Evolutionary conservation across 257 asterid species (phyloP).

Genomic region (Cordia subcordata): DNA sequence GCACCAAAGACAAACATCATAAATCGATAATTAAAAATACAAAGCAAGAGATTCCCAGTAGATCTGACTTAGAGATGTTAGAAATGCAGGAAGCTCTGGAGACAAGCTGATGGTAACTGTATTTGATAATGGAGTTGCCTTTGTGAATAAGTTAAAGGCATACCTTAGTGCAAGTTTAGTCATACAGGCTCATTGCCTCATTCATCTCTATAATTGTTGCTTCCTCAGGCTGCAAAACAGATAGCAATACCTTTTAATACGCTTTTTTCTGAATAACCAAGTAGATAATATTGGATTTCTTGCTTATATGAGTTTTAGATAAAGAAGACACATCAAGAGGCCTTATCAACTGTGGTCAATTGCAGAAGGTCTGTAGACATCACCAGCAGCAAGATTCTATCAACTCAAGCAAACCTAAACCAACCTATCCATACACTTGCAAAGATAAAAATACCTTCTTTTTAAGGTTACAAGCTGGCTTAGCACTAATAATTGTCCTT

Average conservation of each 20-base stretch:
- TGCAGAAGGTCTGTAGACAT: no score
- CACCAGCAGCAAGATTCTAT: no score
- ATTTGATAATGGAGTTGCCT: slow-evolving; percentile 69
- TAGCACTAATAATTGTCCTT: no score
- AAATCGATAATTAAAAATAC: no score
- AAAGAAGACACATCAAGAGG: background rate
- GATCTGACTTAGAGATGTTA: no score
- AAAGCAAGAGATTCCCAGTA: no score
- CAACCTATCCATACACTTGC: no score
- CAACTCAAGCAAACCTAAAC: no score
- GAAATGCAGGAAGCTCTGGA: slow-evolving; percentile 84
- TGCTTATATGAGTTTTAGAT: no score
- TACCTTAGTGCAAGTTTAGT: slow-evolving; percentile 67
- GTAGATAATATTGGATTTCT: background rate
- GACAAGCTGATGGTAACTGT: slow-evolving; percentile 75
- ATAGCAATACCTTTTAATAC: background rate
- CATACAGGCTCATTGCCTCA: slow-evolving; percentile 87
- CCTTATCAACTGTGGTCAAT: slow-evolving; percentile 95
- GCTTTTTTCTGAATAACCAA: background rate
- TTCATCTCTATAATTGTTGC: slow-evolving; percentile 80
- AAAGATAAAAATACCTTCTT: no score
- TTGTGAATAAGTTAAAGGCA: slow-evolving; percentile 71
- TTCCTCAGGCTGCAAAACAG: slow-evolving; percentile 62
- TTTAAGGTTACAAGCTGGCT: no score
- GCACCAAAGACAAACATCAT: no score